These are phyloP conservation scores for Phyllosticta paracitricarpa DNA, from an alignment of 2,329 filamentous ascomycete species.

Conservation along the genomic window DNA sequence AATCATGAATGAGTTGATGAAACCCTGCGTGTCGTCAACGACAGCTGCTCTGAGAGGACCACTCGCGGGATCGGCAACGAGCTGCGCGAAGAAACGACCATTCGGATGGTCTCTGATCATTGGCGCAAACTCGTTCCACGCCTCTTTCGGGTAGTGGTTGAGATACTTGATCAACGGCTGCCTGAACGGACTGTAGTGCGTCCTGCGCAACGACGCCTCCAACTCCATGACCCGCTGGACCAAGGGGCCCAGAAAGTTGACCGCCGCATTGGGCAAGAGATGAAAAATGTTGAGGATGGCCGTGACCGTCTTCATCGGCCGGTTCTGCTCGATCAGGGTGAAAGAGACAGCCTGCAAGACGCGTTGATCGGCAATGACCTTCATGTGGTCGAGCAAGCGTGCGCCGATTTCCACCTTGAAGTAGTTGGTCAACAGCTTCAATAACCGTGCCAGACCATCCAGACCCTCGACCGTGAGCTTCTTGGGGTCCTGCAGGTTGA, in stretches of 20 bases:
- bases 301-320: slow-evolving; percentile 86
- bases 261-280: slow-evolving; percentile 80
- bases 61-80: slow-evolving; percentile 67
- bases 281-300: slow-evolving; percentile 97
- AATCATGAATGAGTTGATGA: slow-evolving; percentile 56
- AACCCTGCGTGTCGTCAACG: slow-evolving; percentile 59
- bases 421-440: slow-evolving; percentile 91
- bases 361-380: slow-evolving; percentile 71
- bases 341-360: slow-evolving; percentile 86
- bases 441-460: slow-evolving; percentile 77
- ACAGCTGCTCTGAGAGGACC: slow-evolving; percentile 64
- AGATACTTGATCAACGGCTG: slow-evolving; percentile 85
- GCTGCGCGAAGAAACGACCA: slow-evolving; percentile 82
- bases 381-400: slow-evolving; percentile 86
- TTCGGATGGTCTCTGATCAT: slow-evolving; percentile 78
- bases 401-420: slow-evolving; percentile 98
- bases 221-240: slow-evolving; percentile 85
- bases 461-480: slow-evolving; percentile 80
- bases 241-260: slow-evolving; percentile 80
- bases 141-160: slow-evolving; percentile 82
- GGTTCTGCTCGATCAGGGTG: slow-evolving; percentile 84
- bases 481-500: slow-evolving; percentile 90
- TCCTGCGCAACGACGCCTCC: slow-evolving; percentile 74
- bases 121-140: slow-evolving; percentile 69
- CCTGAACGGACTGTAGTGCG: slow-evolving; percentile 84